These are phyloP conservation scores for Fistulinella staudtii DNA, from an alignment of 1,284 basidiomycete species.

Conservation along the genomic window DNA sequence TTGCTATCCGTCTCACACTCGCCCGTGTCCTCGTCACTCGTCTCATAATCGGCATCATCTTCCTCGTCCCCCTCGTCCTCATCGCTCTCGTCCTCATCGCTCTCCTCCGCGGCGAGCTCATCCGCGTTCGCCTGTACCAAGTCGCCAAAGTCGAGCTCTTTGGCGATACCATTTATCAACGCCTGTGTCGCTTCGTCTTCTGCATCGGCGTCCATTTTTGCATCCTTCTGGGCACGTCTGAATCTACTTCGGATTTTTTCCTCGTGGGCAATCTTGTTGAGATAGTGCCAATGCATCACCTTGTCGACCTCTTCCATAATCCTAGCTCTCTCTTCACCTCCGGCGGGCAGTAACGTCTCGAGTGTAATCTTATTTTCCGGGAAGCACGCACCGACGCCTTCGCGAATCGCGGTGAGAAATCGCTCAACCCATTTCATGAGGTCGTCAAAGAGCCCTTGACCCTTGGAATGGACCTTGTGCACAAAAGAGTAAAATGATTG, in stretches of 20 bases:
- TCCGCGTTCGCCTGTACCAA: slow-evolving; percentile 72
- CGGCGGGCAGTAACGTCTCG: slow-evolving; percentile 83
- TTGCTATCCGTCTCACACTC: slow-evolving; percentile 39
- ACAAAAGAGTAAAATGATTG: slow-evolving; percentile 96
- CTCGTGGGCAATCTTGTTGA: slow-evolving; percentile 87
- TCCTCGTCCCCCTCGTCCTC: slow-evolving; percentile 38
- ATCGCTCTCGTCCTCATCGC: slow-evolving; percentile 50
- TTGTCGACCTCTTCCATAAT: slow-evolving; percentile 84
- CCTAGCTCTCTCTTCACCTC: slow-evolving; percentile 66
- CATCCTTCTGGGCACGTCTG: slow-evolving; percentile 49
- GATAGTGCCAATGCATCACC: slow-evolving; percentile 87
- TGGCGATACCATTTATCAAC: slow-evolving; percentile 75
- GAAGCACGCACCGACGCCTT: slow-evolving; percentile 66
- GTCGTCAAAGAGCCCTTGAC: slow-evolving; percentile 88
- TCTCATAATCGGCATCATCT: slow-evolving; percentile 39
- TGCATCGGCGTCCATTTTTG: slow-evolving; percentile 46
- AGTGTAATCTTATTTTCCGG: slow-evolving; percentile 52
- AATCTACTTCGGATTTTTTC: slow-evolving; percentile 83
- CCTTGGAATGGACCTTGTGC: slow-evolving; percentile 98
- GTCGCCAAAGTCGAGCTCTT: slow-evolving; percentile 77
- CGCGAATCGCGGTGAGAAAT: slow-evolving; percentile 90
- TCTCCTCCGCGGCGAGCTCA: slow-evolving; percentile 76
- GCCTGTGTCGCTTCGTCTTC: slow-evolving; percentile 77
- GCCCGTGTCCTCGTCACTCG: slow-evolving; percentile 40
- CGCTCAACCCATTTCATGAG: slow-evolving; percentile 98